Conservation (phyloP, 495 filamentous ascomycete genomes). For the Aspergillus taichungensis region DNA sequence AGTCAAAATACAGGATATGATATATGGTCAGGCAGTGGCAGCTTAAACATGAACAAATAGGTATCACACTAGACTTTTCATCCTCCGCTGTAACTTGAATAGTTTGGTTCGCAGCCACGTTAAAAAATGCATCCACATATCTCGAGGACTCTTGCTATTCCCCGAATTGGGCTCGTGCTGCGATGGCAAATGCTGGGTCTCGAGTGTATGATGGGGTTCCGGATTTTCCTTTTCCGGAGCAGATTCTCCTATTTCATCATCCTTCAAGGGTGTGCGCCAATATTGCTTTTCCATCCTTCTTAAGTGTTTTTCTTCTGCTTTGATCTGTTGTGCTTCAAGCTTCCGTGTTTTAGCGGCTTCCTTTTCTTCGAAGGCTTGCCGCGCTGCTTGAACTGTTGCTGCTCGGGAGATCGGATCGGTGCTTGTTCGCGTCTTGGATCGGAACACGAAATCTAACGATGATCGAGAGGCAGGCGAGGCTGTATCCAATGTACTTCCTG, state of each 20-base stretch:
- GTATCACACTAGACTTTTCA: conserved; percentile 22
- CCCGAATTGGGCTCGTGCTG: conserved; percentile 7
- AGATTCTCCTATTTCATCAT: conserved; percentile 11
- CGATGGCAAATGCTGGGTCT: neutral
- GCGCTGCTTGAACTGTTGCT: conserved; percentile 45
- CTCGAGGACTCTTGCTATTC: conserved; percentile 32
- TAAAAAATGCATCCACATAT: conserved; percentile 39
- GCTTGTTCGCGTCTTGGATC: conserved; percentile 36
- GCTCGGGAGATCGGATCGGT: conserved; percentile 44
- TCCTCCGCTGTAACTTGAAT: conserved; percentile 35
- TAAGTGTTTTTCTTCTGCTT: conserved; percentile 36
- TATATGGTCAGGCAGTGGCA: no score
- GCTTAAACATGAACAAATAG: neutral
- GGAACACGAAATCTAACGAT: conserved; percentile 50
- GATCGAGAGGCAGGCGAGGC: conserved; percentile 43
- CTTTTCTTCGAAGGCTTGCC: conserved; percentile 49
- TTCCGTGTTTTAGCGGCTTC: conserved; percentile 51
- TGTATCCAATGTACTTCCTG: conserved; percentile 32
- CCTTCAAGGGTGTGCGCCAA: conserved; percentile 11
- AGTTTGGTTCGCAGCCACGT: conserved; percentile 40
- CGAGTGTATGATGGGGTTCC: neutral
- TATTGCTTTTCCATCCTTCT: conserved; percentile 26
- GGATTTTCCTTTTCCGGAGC: conserved; percentile 1
- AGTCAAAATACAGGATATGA: no score
- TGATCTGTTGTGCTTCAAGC: conserved; percentile 45